Evolutionary conservation across 768 basidiomycete species (phyloP).

Genomic region (Pisolithus orientalis): DNA sequence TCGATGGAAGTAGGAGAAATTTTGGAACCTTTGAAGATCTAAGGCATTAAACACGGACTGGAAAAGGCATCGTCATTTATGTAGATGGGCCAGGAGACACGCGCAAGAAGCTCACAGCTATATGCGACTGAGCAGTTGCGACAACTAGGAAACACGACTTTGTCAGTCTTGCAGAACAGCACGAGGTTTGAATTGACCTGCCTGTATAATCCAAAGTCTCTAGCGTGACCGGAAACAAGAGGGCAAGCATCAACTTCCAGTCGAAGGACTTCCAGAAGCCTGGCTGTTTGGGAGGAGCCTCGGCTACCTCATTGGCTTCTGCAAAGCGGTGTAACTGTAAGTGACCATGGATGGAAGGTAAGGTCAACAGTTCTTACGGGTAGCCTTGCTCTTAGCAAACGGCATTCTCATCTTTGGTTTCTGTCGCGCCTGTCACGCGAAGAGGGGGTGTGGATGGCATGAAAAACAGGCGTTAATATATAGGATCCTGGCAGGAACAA

Average conservation of each 20-base stretch:
- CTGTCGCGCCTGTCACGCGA: too few species aligned
- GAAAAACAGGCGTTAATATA: too few species aligned
- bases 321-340: too few species aligned
- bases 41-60: conserved; percentile 27
- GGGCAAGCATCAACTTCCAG: conserved; percentile 27
- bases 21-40: conserved; percentile 17
- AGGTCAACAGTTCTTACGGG: too few species aligned
- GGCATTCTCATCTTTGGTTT: too few species aligned
- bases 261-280: conserved; percentile 23
- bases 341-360: too few species aligned
- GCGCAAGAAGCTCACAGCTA: conserved; percentile 32
- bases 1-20: background rate
- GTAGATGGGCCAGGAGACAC: background rate
- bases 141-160: conserved; percentile 30
- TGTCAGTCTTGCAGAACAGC: too few species aligned
- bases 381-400: too few species aligned
- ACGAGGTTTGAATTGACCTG: background rate
- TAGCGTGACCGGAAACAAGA: conserved; percentile 37
- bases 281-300: background rate
- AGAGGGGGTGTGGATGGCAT: too few species aligned
- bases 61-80: background rate
- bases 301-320: background rate
- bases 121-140: conserved; percentile 46
- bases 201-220: conserved; percentile 32
- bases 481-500: too few species aligned